phyloP scores from a whole-genome alignment of 495 filamentous ascomycete species.

The Aspergillus haitiensis region DNA sequence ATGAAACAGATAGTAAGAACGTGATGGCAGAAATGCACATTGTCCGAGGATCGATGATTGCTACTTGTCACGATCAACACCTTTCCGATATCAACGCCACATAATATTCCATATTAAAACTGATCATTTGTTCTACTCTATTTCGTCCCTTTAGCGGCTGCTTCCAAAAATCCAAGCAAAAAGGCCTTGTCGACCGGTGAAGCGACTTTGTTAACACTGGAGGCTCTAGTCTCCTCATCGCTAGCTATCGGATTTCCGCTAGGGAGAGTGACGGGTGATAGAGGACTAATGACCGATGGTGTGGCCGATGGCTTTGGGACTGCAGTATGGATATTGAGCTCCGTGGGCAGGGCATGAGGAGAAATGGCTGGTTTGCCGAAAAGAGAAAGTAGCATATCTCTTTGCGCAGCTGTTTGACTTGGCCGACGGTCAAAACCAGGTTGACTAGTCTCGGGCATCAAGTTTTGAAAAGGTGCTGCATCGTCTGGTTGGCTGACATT shows the following conservation, averaged over 20 bases:
- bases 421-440: constrained; percentile 41
- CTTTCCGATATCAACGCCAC: neutral
- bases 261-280: constrained; percentile 41
- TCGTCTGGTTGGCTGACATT: constrained; percentile 16
- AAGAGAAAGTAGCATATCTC: constrained; percentile 65
- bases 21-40: neutral
- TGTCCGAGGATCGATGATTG: too few relatives aligned
- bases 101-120: constrained; percentile 1
- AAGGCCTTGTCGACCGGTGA: constrained; percentile 74
- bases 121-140: constrained; percentile 12
- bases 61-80: too few relatives aligned
- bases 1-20: neutral
- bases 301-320: constrained; percentile 24
- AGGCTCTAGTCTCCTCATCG: constrained; percentile 47
- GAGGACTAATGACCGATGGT: constrained; percentile 47
- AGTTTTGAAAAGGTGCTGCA: neutral
- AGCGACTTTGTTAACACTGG: constrained; percentile 49
- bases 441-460: constrained; percentile 13
- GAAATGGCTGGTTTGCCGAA: constrained; percentile 59
- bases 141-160: constrained; percentile 52
- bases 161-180: constrained; percentile 71
- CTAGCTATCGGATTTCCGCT: constrained; percentile 38
- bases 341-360: constrained; percentile 24
- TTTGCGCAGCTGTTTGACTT: constrained; percentile 59
- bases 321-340: constrained; percentile 29